Evolutionary conservation across 2,329 filamentous ascomycete genomes (phyloP).

Genomic region (Trichoderma cornu-damae): DNA sequence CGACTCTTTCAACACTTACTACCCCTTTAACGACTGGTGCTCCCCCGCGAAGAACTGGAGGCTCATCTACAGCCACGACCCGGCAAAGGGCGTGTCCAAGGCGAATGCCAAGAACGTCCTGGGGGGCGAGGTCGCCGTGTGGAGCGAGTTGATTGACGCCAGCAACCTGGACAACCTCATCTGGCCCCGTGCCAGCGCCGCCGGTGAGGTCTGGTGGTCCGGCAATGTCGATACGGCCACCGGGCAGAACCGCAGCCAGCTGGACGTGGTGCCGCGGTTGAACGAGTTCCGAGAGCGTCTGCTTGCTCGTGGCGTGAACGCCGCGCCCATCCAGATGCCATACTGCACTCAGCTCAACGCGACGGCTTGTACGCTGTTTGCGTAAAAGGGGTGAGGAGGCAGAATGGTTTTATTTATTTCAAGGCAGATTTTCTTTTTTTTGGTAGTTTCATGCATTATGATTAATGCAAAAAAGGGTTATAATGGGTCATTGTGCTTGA

Average conservation of each 20-base stretch:
- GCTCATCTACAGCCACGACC: conserved; percentile 75
- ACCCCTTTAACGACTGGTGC: conserved; percentile 78
- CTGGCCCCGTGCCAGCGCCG: conserved; percentile 72
- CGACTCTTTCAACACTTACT: conserved; percentile 41
- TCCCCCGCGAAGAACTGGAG: conserved; percentile 75
- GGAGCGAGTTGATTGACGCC: conserved; percentile 73
- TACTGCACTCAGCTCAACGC: conserved; percentile 18
- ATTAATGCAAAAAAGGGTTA: not conserved
- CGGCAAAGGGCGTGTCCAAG: conserved; percentile 56
- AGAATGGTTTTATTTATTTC: not conserved
- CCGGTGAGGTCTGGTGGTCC: conserved; percentile 76
- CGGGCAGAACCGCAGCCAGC: conserved; percentile 65
- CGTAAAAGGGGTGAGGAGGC: not conserved
- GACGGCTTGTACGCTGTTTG: conserved; percentile 4
- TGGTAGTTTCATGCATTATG: not conserved
- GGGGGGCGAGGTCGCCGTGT: conserved; percentile 77
- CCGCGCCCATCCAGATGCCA: conserved; percentile 47
- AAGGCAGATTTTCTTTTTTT: not conserved
- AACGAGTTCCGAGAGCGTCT: conserved; percentile 73
- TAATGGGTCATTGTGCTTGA: conserved; percentile 1
- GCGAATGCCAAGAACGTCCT: conserved; percentile 62
- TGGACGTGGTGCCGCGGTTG: conserved; percentile 63
- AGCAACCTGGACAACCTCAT: conserved; percentile 69
- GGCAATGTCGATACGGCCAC: conserved; percentile 56
- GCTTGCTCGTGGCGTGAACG: conserved; percentile 60